Evolutionary conservation across 1,284 basidiomycete genomes (phyloP), one percentile per base, ranked within the genome.

Genomic region (Ceratobasidium papillatum): DNA sequence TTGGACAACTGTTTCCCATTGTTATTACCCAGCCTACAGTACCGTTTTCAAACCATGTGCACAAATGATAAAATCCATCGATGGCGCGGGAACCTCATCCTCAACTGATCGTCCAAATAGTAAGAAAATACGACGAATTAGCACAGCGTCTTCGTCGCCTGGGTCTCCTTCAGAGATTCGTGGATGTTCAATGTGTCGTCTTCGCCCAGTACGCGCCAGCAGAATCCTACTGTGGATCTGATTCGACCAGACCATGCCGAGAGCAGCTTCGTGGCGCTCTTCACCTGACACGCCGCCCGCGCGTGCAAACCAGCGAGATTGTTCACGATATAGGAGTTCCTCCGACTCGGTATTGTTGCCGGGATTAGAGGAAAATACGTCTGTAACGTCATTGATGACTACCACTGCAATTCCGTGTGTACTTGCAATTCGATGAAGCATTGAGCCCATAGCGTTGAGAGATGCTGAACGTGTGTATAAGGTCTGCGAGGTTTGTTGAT

Each of bases 221-320:
- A 97, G 91, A 73, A 98, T 86, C 12, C 96, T 87, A 2, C 86
- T 86, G 77, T 96, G 96, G 75, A 98, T 85, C 76, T 93, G 91
- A 81, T 96, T 96, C 9, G 94, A 91, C 96, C 96, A 98, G 1
- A 90, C 90, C 63, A 96, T 88, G 0, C 96, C 96, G 1, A 98
- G 83, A 47, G 88, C 88, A 0, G 93, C 94, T 82, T 95, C 92
- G 80, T 95, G 94, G 73, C 81, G 82, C 74, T 84, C 82, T 79
- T 91, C 89, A 52, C 86, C 85, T 52, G 86, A 84, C 43, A 87
- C 78, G 74, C 84, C 87, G 75, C 89, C 86, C 8, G 87, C 87
- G 43, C 90, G 87, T 43, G 87, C 88, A 80, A 97, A 96, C 87
- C 91, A 90, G 4, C 87, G 86, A 0, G 90, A 86, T 79, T 97